Base-by-base conservation (phyloP, 2,329 filamentous ascomycete species). In the Dissoconium aciculare region DNA sequence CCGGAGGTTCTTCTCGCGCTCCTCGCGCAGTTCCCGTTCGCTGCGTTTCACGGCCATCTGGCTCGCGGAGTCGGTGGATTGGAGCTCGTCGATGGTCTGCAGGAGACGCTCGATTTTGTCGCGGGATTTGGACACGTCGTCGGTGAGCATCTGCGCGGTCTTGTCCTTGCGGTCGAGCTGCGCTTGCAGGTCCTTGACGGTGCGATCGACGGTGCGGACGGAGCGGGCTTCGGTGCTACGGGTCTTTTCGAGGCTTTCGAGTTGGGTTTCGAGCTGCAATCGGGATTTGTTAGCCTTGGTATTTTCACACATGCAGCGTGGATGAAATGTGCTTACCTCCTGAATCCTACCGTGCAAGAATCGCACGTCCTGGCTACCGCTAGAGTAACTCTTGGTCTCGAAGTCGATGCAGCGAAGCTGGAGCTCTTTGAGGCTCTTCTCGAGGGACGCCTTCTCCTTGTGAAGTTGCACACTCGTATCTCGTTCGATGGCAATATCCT, bases 381-480 rank as follows among this genome's bases (percentile, higher is more conserved):
- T 91, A 12, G 85, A 89, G 59, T 92, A 95, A 31, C 85, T 84
- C 64, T 95, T 95, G 26, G 89, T 95, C 61, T 98, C 87, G 5
- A 95, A 67, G 52, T 95, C 89, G 31, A 98, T 78, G 33, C 92
- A 72, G 50, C 75, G 75, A 31, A 95, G 70, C 56, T 95, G 87
- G 15, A 87, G 67, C 54, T 98, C 87, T 54, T 85, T 93, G 30
- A 92, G 64, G 32, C 71, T 73, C 64, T 93, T 94, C 61, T 95
- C 89, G 25, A 98, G 63, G 1, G 69, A 69, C 3, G 80, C 81
- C 61, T 94, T 95, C 43, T 93, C 82, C 53, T 85, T 85, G 54
- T 89, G 82, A 33, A 95, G 64, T 43, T 79, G 72, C 4, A 78
- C 73, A 45, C 76, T 84, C 17, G 70, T 69, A 51, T 95, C 89